Evolutionary conservation across 2,329 filamentous ascomycete species (phyloP), one percentile per base, ranked within the genome.

Genomic region (Botrytis paeoniae): DNA sequence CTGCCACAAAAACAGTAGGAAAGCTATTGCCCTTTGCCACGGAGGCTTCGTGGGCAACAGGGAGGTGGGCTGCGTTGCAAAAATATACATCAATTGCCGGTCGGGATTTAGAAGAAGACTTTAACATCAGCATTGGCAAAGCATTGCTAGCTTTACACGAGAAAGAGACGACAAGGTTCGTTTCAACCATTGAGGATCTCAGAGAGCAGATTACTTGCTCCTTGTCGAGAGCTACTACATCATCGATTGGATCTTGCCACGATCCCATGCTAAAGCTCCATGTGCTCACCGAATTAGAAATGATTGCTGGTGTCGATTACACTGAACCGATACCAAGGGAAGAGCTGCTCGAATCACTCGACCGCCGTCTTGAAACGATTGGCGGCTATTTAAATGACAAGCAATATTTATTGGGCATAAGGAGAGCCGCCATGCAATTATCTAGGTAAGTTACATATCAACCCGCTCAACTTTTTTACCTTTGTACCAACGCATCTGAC

Each of bases 301-400:
- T 92, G 62, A 91, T 98, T 76, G 88, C 89, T 71, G 83, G 84
- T 45, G 77, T 82, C 16, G 83, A 85, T 63, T 82, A 83, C 14
- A 82, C 80, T 60, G 71, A 74, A 25, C 71, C 71, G 14, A 37
- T 61, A 25, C 48, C 68, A n/a, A 76, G 75, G 14, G 78, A 85
- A 70, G 82, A 82, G 60, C 82, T 83, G 65, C 81, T 92, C 10
- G 84, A 86, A 69, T 86, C 86, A 35, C 81, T 98, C 8, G 87
- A 92, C 74, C 89, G 92, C 63, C 90, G 96, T n/a, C 84, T 99
- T n/a, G 93, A 95, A 77, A 87, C 97, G 1, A 85, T 99, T 3
- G 96, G 97, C 0, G 93, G 94, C 1, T 97, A 96, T 78, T 91
- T 95, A 54, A 89, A 91, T 70, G 95, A 99, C 80, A 99, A 99